A percentile compares a stretch with the other conserved stretches of the same genome.
phyloP scores from a whole-genome alignment of 164 flowering plant species.

The Chloranthus sessilifolius region DNA sequence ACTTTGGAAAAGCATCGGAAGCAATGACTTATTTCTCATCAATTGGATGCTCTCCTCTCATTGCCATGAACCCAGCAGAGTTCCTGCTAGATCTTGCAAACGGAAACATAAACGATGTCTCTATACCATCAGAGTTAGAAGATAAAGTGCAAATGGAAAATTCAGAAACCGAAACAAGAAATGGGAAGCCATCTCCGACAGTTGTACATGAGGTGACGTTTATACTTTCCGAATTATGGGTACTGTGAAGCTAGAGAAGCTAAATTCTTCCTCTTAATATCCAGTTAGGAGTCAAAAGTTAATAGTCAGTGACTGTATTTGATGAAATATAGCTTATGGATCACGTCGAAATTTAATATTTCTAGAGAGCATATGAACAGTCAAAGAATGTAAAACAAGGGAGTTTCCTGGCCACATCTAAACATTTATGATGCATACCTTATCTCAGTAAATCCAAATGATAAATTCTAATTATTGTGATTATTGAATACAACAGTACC shows the following conservation, averaged over 20 bases:
- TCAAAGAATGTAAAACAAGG: too few species aligned
- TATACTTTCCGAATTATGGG: too few species aligned
- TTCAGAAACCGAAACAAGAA: conserved; percentile 39
- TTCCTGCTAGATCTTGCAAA: conserved; percentile 95
- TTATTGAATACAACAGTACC: conserved; percentile 55
- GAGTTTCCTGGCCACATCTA: too few species aligned
- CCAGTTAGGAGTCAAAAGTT: neutral
- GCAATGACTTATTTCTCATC: conserved; percentile 84
- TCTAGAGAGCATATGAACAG: too few species aligned
- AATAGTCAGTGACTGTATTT: too few species aligned
- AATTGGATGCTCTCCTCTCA: conserved; percentile 83
- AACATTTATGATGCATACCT: too few species aligned
- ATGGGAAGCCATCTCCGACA: conserved; percentile 71
- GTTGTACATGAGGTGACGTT: conserved; percentile 69
- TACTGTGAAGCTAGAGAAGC: too few species aligned
- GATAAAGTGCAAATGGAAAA: conserved; percentile 70
- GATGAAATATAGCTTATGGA: too few species aligned
- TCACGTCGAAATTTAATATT: too few species aligned
- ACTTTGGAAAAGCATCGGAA: conserved; percentile 90
- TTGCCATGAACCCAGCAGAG: conserved; percentile 98
- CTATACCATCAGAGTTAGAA: conserved; percentile 81
- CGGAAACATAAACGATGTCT: conserved; percentile 83
- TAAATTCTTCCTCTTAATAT: neutral
- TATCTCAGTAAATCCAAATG: too few species aligned
- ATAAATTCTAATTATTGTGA: too few species aligned